phyloP scores from a whole-genome alignment of 2,329 filamentous ascomycete species.

The Lecanicillium sp. region DNA sequence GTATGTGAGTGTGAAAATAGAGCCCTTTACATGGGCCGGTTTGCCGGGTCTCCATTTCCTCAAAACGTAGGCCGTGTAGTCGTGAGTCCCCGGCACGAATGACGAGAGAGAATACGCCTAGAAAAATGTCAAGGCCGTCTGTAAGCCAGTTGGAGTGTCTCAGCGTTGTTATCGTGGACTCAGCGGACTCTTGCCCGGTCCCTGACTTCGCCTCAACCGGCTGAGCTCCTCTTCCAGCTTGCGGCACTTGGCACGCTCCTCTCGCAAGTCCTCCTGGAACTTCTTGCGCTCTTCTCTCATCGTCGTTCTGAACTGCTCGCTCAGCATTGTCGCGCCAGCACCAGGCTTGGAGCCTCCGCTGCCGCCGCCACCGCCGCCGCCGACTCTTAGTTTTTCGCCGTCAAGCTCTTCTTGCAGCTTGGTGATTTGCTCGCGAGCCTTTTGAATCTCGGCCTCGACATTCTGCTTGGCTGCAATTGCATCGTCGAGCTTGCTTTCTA shows the following conservation, averaged over 20 bases:
- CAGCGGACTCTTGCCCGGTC: conserved; percentile 33
- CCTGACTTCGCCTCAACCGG: conserved; percentile 32
- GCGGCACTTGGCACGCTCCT: conserved; percentile 39
- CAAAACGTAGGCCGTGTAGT: no score
- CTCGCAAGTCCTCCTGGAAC: conserved; percentile 46
- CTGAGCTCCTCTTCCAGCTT: conserved; percentile 43
- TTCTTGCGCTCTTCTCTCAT: conserved; percentile 50
- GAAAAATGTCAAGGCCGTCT: no score
- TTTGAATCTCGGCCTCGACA: conserved; percentile 33
- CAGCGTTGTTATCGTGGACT: conserved; percentile 25
- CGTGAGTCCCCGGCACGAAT: no score
- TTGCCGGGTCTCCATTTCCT: no score
- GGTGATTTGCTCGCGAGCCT: conserved; percentile 25
- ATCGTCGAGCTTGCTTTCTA: conserved; percentile 34
- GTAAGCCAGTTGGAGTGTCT: neutral
- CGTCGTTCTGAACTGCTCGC: conserved; percentile 46
- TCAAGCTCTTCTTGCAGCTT: conserved; percentile 45
- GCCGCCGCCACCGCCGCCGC: conserved; percentile 21
- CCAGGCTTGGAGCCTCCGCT: conserved; percentile 18
- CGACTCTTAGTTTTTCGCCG: conserved; percentile 37
- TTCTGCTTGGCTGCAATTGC: conserved; percentile 26
- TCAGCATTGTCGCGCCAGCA: conserved; percentile 42
- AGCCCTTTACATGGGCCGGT: no score
- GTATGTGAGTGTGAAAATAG: neutral
- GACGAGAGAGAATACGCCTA: no score